Base-by-base conservation (phyloP, 202 grass and related monocot species). In the Setaria viridis region DNA sequence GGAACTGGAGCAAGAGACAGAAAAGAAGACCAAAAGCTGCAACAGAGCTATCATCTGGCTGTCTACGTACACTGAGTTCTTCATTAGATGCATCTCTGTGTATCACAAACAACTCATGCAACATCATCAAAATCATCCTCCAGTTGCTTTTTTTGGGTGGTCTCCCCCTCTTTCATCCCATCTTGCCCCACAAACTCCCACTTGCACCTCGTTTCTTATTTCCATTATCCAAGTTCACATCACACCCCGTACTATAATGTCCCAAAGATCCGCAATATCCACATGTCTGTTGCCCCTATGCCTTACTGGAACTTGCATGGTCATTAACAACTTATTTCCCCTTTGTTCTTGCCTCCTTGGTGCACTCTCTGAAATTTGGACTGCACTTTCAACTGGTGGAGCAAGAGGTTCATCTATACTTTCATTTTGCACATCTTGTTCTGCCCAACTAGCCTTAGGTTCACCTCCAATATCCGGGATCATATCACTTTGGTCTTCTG, bases 41-140 rank as follows among this genome's bases (percentile, higher is more conserved):
- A 91, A 90, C 8, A 95, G 84, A 89, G 91, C 96, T 77, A 85
- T 88, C 17, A 29, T 98, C 16, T 98, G 96, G 93, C 67, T 98
- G 43, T 67, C 90, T 54, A 98, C 91, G 93, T 95, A 84, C 34
- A 75, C 14, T 30, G 9, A 84, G 43, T 25, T n/a, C 70, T 67
- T 16, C 50, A 4, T 16, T 25, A 25, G 25, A 25, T 25, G 25
- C 25, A 25, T 25, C 25, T 25, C 25, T 25, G 25, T 53, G 15
- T 2, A 53, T 16, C 53, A n/a, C 19, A 57, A 1, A 20, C 17
- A 0, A 0, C 55, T n/a, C 19, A 57, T 41, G 25, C 25, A 25
- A 25, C 25, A 25, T 25, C 25, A 25, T 25, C 25, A 25, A 25
- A 25, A 25, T 25, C 64, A 0, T 67, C 34, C 15, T 67, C 34